Conservation (phyloP, 257 asterid genomes). For the Plantago major region DNA sequence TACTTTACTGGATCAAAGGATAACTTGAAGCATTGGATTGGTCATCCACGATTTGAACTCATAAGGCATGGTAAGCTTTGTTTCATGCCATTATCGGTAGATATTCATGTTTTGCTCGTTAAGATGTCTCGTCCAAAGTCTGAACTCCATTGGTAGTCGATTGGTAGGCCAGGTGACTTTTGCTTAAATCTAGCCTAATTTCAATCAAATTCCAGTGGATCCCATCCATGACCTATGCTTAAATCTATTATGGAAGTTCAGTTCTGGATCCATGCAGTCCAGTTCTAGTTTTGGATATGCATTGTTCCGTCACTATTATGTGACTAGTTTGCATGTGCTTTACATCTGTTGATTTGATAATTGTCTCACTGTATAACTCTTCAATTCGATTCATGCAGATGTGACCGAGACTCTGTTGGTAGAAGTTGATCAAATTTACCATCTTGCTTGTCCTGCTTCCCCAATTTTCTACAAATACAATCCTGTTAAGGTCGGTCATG, state of each 20-base stretch:
- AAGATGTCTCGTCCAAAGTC: background rate
- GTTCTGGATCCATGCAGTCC: slow-evolving; percentile 4
- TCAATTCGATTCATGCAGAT: slow-evolving; percentile 35
- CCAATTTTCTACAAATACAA: slow-evolving; percentile 91
- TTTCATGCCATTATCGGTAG: slow-evolving; percentile 2
- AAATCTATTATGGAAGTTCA: background rate
- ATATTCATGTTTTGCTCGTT: background rate
- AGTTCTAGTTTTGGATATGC: background rate
- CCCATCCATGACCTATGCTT: background rate
- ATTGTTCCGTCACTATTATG: no score
- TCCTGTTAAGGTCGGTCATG: slow-evolving; percentile 71
- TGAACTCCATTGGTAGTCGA: no score
- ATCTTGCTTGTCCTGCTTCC: slow-evolving; percentile 98
- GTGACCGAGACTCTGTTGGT: slow-evolving; percentile 81
- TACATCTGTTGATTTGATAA: slow-evolving; percentile 4
- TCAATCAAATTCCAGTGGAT: background rate
- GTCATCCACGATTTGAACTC: slow-evolving; percentile 94
- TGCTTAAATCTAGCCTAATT: background rate
- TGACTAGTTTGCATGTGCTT: background rate
- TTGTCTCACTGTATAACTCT: background rate
- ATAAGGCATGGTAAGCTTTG: slow-evolving; percentile 70
- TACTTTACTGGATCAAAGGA: slow-evolving; percentile 90
- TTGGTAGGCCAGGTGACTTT: no score
- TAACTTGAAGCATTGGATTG: slow-evolving; percentile 83
- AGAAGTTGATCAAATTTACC: slow-evolving; percentile 90